Evolutionary conservation across 2,329 filamentous ascomycete genomes (phyloP).

Genomic region (Hypoxylon sp.): DNA sequence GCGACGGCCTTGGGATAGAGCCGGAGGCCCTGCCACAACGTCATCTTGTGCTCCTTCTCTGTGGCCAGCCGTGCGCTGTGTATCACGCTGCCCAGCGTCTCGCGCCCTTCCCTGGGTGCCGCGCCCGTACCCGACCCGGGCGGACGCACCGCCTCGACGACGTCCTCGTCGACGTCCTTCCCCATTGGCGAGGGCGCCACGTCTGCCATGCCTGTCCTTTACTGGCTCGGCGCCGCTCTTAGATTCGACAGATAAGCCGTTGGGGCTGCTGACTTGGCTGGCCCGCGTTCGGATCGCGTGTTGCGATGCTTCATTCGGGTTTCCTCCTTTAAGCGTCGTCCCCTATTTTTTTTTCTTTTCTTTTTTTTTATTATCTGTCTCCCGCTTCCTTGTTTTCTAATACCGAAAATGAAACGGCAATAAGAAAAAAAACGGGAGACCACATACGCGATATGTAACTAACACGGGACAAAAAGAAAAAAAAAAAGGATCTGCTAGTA

Average conservation of each 20-base stretch:
- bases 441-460: too few species aligned
- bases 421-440: too few species aligned
- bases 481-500: constrained; percentile 23
- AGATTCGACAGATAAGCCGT: not conserved
- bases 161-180: constrained; percentile 20
- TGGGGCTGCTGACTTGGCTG: not conserved
- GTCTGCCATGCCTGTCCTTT: not conserved
- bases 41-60: constrained; percentile 74
- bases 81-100: constrained; percentile 48
- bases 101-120: constrained; percentile 23
- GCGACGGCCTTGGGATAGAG: constrained; percentile 87
- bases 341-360: too few species aligned
- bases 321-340: not conserved
- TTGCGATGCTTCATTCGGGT: constrained; percentile 2
- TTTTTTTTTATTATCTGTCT: too few species aligned
- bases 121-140: too few species aligned
- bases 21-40: constrained; percentile 75
- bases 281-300: not conserved
- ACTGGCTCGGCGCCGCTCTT: not conserved
- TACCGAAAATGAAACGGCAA: too few species aligned
- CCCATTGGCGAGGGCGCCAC: constrained; percentile 15
- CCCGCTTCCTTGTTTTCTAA: too few species aligned
- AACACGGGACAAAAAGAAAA: constrained; percentile 7
- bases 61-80: constrained; percentile 59
- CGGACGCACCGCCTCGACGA: constrained; percentile 8